Conservation (phyloP, 495 filamentous ascomycete species). For the Staphylotrichum tortipilum region DNA sequence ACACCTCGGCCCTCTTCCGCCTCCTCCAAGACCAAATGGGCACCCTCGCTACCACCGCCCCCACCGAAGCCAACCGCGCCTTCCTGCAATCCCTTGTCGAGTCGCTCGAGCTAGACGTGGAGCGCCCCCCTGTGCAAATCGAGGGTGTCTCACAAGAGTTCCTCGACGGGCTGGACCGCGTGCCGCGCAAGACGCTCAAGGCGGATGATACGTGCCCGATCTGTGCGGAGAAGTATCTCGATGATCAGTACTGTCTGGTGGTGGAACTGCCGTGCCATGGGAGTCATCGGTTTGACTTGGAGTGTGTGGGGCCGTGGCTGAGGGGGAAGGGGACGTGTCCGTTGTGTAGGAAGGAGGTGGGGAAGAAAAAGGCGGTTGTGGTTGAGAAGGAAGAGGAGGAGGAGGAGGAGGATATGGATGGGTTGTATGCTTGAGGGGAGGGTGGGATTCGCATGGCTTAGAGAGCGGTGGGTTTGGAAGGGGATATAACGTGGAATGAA, state of each 20-base stretch:
- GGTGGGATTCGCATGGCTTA: too few species aligned
- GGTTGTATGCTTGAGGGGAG: conserved; percentile 56
- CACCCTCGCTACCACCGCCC: conserved; percentile 35
- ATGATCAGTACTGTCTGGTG: conserved; percentile 72
- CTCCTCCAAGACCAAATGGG: conserved; percentile 44
- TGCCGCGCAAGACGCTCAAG: conserved; percentile 60
- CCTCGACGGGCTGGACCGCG: conserved; percentile 71
- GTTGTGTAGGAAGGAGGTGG: conserved; percentile 69
- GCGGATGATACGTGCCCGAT: conserved; percentile 70
- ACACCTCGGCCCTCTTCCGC: conserved; percentile 54
- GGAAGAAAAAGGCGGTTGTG: conserved; percentile 59
- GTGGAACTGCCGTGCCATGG: conserved; percentile 79
- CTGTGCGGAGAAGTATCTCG: conserved; percentile 73
- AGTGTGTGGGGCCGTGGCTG: conserved; percentile 93
- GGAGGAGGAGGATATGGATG: conserved; percentile 63
- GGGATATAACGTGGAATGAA: background rate
- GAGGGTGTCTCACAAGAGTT: conserved; percentile 73
- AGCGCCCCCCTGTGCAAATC: conserved; percentile 56
- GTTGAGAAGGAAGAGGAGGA: conserved; percentile 45
- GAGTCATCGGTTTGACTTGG: conserved; percentile 79
- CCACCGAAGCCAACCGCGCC: conserved; percentile 54
- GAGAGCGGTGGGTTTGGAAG: background rate
- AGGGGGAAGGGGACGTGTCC: conserved; percentile 83
- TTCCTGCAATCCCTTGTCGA: conserved; percentile 54
- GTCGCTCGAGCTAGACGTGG: conserved; percentile 52